A percentile compares a stretch with the other conserved stretches of the same genome.
These are phyloP conservation scores for Astrothelium macrocarpum DNA, from an alignment of 495 filamentous ascomycete species.

Conservation along the genomic window DNA sequence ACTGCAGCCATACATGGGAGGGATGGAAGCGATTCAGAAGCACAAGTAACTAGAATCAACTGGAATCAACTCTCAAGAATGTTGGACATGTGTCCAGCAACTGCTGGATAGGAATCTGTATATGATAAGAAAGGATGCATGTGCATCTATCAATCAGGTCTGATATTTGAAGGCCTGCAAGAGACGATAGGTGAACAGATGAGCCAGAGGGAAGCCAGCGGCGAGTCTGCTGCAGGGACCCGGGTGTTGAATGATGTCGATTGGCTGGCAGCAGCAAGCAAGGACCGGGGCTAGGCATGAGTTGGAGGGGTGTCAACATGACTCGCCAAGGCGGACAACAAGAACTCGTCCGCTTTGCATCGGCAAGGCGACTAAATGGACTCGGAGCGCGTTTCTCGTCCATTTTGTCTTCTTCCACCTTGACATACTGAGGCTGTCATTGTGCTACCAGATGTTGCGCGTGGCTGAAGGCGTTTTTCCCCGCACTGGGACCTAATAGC, in stretches of 20 bases:
- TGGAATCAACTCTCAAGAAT: too few species aligned
- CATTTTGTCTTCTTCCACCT: neutral
- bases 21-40: conserved; percentile 14
- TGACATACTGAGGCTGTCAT: neutral
- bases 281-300: neutral
- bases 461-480: neutral
- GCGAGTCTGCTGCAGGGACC: conserved; percentile 5
- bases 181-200: neutral
- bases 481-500: neutral
- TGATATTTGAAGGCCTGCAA: neutral
- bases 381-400: conserved; percentile 7
- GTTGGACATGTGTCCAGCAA: neutral
- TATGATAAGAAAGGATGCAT: neutral
- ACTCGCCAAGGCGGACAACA: conserved; percentile 13
- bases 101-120: neutral
- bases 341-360: conserved; percentile 13
- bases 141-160: neutral
- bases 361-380: neutral
- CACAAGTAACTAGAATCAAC: neutral
- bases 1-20: conserved; percentile 23
- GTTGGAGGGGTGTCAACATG: neutral
- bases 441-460: neutral
- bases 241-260: neutral
- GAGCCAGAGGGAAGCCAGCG: neutral
- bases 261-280: neutral